These are phyloP conservation scores for Pichia sp. DNA, from an alignment of 1,139 yeast genomes.

Conservation along the genomic window DNA sequence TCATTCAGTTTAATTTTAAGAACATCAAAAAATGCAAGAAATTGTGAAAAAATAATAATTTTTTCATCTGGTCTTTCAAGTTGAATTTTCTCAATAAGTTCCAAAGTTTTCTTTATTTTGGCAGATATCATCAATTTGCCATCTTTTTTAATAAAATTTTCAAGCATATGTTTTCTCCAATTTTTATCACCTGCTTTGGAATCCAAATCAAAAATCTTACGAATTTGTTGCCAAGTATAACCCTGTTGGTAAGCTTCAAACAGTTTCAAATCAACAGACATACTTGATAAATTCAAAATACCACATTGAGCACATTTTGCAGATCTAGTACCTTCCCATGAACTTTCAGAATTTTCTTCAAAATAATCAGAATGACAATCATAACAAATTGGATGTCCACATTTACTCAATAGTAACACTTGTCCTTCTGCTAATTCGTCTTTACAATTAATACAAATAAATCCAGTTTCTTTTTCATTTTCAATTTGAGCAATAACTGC, in stretches of 20 bases:
- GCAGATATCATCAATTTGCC: conserved; percentile 38
- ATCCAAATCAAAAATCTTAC: conserved; percentile 18
- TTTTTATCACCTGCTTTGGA: conserved; percentile 19
- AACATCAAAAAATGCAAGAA: conserved; percentile 70
- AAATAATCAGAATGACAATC: conserved; percentile 53
- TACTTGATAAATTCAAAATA: conserved; percentile 32
- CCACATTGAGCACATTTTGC: conserved; percentile 41
- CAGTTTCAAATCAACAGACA: conserved; percentile 38
- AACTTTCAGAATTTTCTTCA: conserved; percentile 36
- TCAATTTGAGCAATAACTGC: conserved; percentile 19
- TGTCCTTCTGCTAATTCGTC: conserved; percentile 49
- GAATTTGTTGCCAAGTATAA: conserved; percentile 21
- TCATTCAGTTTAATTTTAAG: conserved; percentile 51
- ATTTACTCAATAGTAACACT: conserved; percentile 43
- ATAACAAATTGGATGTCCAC: conserved; percentile 68
- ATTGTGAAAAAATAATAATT: conserved; percentile 76
- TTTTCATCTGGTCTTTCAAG: conserved; percentile 48
- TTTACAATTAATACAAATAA: conserved; percentile 63
- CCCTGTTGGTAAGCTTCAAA: conserved; percentile 36
- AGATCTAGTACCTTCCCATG: conserved; percentile 31
- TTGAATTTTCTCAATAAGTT: conserved; percentile 40
- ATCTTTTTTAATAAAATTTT: conserved; percentile 32
- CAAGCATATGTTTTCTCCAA: conserved; percentile 27
- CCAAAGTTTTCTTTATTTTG: conserved; percentile 47
- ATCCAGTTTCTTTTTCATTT: conserved; percentile 28